A percentile compares a stretch with the other conserved stretches of the same genome.
phyloP scores from a whole-genome alignment of 495 filamentous ascomycete species.

The Parathielavia appendiculata region DNA sequence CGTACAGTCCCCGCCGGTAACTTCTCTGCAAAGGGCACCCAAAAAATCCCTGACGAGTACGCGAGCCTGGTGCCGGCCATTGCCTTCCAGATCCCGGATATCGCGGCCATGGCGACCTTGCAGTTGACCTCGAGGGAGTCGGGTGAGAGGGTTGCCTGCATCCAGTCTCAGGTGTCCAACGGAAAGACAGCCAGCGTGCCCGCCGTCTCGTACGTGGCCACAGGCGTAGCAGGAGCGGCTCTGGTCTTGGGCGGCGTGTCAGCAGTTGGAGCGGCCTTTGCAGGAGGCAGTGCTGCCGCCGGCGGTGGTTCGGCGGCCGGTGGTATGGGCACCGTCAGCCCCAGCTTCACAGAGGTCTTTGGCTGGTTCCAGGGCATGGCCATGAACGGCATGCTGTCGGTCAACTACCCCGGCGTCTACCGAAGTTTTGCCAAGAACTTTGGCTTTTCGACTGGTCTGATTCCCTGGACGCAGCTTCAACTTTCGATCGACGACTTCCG shows the following conservation, averaged over 20 bases:
- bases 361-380: slow-evolving; percentile 90
- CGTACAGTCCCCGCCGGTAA: slow-evolving; percentile 61
- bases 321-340: slow-evolving; percentile 66
- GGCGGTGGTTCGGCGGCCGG: slow-evolving; percentile 46
- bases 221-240: slow-evolving; percentile 80
- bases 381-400: slow-evolving; percentile 92
- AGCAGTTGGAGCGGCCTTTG: slow-evolving; percentile 57
- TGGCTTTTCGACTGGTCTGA: slow-evolving; percentile 79
- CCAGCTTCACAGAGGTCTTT: slow-evolving; percentile 81
- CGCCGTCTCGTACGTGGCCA: slow-evolving; percentile 78
- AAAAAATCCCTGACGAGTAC: slow-evolving; percentile 63
- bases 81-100: slow-evolving; percentile 85
- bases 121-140: slow-evolving; percentile 60
- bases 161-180: slow-evolving; percentile 75
- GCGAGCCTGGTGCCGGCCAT: slow-evolving; percentile 77
- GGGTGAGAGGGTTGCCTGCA: slow-evolving; percentile 67
- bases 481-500: slow-evolving; percentile 82
- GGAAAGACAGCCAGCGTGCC: slow-evolving; percentile 73
- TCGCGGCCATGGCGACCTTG: slow-evolving; percentile 80
- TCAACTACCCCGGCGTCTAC: slow-evolving; percentile 80
- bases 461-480: slow-evolving; percentile 78
- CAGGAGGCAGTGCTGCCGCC: slow-evolving; percentile 39
- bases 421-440: slow-evolving; percentile 88
- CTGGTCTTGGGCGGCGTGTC: slow-evolving; percentile 68
- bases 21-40: slow-evolving; percentile 66